Percentiles rank a stretch among this genome's conserved stretches.
phyloP scores from a whole-genome alignment of 352 stramenopile genomes.

The Phytophthora boehmeriae region DNA sequence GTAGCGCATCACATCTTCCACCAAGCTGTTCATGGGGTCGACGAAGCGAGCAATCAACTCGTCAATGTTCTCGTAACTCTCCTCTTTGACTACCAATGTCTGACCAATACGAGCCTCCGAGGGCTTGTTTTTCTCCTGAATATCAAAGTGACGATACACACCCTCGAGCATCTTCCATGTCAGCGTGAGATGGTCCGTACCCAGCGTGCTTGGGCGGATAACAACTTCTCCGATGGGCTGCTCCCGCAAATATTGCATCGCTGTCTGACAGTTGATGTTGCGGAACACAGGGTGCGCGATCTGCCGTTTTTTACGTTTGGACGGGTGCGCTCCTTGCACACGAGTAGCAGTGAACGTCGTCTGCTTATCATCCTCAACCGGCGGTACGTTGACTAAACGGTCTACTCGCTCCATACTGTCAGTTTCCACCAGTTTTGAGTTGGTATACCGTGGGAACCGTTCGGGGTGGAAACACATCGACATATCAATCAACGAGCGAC shows the following conservation, averaged over 20 bases:
- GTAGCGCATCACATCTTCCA: constrained; percentile 87
- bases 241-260: constrained; percentile 84
- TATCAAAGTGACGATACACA: constrained; percentile 90
- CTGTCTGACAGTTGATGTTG: constrained; percentile 86
- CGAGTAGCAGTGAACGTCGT: constrained; percentile 41
- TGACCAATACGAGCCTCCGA: constrained; percentile 82
- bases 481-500: constrained; percentile 72
- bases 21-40: constrained; percentile 88
- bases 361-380: constrained; percentile 77
- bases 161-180: constrained; percentile 90
- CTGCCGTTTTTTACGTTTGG: constrained; percentile 85
- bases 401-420: constrained; percentile 79
- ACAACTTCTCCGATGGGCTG: constrained; percentile 84
- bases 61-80: constrained; percentile 88
- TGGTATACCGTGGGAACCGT: constrained; percentile 59
- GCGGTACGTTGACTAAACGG: constrained; percentile 75
- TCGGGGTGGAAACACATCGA: constrained; percentile 76
- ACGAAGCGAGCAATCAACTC: constrained; percentile 89
- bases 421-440: constrained; percentile 54
- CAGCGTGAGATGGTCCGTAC: constrained; percentile 84
- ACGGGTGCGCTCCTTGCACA: constrained; percentile 36
- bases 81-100: constrained; percentile 87
- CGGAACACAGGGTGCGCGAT: constrained; percentile 87
- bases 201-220: constrained; percentile 84
- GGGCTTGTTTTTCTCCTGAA: constrained; percentile 88